These are phyloP conservation scores for Xylariaceae sp. DNA, from an alignment of 2,329 filamentous ascomycete genomes.

Conservation along the genomic window DNA sequence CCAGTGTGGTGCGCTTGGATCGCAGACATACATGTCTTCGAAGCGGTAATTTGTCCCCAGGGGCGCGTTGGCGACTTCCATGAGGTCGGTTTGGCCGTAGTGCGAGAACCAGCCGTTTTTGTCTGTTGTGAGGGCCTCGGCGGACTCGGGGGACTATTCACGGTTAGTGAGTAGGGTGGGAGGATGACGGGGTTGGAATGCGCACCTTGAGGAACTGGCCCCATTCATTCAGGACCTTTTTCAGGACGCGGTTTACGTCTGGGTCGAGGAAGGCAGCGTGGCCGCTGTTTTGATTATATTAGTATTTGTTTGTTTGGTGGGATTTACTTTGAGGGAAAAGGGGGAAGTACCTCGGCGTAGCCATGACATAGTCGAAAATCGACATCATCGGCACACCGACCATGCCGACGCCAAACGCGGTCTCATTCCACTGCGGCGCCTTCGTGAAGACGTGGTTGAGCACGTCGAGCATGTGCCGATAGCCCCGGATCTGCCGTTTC, in stretches of 20 bases:
- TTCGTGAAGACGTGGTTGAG: slow-evolving; percentile 55
- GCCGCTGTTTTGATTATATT: slow-evolving; percentile 32
- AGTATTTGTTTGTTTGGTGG: not conserved
- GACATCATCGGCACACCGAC: slow-evolving; percentile 51
- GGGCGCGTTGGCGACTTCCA: slow-evolving; percentile 47
- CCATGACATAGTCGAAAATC: slow-evolving; percentile 54
- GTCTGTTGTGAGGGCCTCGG: slow-evolving; percentile 42
- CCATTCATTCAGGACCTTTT: slow-evolving; percentile 54
- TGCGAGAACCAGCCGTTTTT: slow-evolving; percentile 51
- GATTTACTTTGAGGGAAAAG: not conserved
- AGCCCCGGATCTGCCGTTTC: slow-evolving; percentile 57
- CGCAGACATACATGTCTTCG: slow-evolving; percentile 57
- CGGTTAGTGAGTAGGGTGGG: too few species aligned
- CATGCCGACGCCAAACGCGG: slow-evolving; percentile 46
- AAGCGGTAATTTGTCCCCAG: slow-evolving; percentile 42
- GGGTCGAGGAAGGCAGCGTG: slow-evolving; percentile 51
- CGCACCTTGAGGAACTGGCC: slow-evolving; percentile 47
- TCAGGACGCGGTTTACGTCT: slow-evolving; percentile 49
- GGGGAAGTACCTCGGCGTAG: slow-evolving; percentile 40
- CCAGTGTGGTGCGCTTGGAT: slow-evolving; percentile 47
- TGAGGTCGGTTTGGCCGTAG: slow-evolving; percentile 43
- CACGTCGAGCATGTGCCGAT: slow-evolving; percentile 59
- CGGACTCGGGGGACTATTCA: slow-evolving; percentile 48
- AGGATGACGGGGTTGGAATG: too few species aligned
- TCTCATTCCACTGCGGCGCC: slow-evolving; percentile 50